Conservation (phyloP, 2,329 filamentous ascomycete genomes). For the Cladosporium cucumerinum region DNA sequence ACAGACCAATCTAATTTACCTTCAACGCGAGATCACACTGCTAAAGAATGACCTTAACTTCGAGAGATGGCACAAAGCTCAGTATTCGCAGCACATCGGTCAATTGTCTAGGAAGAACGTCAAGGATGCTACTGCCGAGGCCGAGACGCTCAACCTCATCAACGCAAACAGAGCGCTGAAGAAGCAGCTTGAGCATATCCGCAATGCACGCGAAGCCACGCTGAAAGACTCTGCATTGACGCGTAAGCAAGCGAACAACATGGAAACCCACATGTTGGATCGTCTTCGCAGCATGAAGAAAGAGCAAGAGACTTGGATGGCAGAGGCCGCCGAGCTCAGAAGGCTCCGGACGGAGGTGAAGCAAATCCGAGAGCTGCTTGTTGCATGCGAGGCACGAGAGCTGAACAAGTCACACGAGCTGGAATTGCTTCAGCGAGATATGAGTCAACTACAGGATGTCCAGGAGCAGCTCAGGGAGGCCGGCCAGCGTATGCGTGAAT, state of each 20-base stretch:
- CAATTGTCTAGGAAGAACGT: conserved; percentile 72
- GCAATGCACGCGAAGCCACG: conserved; percentile 32
- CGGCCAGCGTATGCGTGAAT: conserved; percentile 59
- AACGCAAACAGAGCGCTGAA: conserved; percentile 72
- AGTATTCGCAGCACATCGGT: conserved; percentile 77
- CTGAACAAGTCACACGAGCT: conserved; percentile 61
- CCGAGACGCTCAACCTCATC: conserved; percentile 77
- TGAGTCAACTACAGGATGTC: conserved; percentile 59
- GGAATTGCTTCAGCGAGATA: conserved; percentile 59
- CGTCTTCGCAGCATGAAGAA: conserved; percentile 32
- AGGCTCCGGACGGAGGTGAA: conserved; percentile 54
- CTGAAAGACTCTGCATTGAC: conserved; percentile 34
- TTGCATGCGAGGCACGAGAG: conserved; percentile 67
- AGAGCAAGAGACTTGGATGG: conserved; percentile 34
- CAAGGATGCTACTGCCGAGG: conserved; percentile 72
- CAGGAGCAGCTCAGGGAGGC: conserved; percentile 59
- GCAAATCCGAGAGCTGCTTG: conserved; percentile 60
- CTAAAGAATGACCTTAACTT: conserved; percentile 79
- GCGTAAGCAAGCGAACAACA: conserved; percentile 70
- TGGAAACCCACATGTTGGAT: conserved; percentile 51
- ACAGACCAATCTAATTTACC: conserved; percentile 46
- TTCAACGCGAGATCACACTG: conserved; percentile 72
- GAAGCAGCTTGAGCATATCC: conserved; percentile 56
- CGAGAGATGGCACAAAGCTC: conserved; percentile 77
- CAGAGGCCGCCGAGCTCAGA: conserved; percentile 62